Conservation (phyloP, 257 asterid genomes). For the Solanum dulcamara region DNA sequence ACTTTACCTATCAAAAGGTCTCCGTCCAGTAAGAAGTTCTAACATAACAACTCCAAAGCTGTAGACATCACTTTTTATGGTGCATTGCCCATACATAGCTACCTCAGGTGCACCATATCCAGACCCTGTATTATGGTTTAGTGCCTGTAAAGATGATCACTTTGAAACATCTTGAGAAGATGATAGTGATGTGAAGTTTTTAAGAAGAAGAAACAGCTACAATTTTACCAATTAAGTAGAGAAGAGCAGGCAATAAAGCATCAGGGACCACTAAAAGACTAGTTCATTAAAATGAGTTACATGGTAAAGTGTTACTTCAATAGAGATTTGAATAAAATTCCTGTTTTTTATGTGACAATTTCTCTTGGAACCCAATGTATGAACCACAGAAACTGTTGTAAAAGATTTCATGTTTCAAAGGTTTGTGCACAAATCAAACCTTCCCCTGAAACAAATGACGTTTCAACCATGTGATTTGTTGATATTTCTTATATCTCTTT, state of each 20-base stretch:
- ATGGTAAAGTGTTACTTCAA: background rate
- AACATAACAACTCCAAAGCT: constrained; percentile 77
- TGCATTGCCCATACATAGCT: constrained; percentile 65
- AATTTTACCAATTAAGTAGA: background rate
- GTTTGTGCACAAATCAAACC: background rate
- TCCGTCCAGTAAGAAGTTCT: constrained; percentile 62
- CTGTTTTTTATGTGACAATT: background rate
- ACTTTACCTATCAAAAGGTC: constrained; percentile 52
- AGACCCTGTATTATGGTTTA: constrained; percentile 45
- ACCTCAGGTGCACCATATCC: constrained; percentile 92
- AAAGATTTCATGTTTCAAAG: background rate
- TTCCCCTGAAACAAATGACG: background rate
- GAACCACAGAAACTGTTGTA: background rate
- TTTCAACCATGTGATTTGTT: background rate
- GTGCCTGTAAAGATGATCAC: constrained; percentile 35
- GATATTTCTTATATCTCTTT: background rate
- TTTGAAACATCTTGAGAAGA: background rate
- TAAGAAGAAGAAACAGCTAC: constrained; percentile 7
- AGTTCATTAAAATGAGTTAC: background rate
- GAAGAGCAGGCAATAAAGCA: background rate
- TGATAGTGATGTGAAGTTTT: background rate
- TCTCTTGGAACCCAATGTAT: background rate
- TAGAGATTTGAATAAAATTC: background rate
- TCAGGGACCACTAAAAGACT: background rate
- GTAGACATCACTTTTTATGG: constrained; percentile 62